A percentile compares a stretch with the other conserved stretches of the same genome.
phyloP scores from a whole-genome alignment of 176 grass and related monocot species.

The Rhynchospora breviuscula region DNA sequence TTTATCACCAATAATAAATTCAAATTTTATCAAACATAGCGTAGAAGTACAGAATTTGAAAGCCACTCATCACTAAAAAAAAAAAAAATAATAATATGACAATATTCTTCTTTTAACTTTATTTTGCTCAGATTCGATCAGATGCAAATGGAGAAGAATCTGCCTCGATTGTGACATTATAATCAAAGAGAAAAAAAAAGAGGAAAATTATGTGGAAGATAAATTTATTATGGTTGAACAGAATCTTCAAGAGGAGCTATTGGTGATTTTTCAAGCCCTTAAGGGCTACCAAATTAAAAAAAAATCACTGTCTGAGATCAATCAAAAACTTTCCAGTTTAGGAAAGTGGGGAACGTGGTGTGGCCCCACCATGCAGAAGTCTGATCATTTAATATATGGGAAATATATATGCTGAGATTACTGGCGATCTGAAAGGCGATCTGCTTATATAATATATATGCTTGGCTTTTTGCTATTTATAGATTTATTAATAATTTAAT shows the following conservation, averaged over 20 bases:
- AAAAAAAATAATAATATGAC: too few species aligned
- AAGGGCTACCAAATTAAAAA: neutral
- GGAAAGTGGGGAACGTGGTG: neutral
- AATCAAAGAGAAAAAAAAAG: neutral
- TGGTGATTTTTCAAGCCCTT: neutral
- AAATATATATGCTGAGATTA: neutral
- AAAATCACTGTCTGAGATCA: neutral
- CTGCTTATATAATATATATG: neutral
- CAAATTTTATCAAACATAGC: too few species aligned
- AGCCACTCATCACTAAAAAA: too few species aligned
- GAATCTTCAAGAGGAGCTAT: neutral
- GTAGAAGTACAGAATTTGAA: too few species aligned
- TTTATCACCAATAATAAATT: too few species aligned
- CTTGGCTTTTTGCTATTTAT: neutral
- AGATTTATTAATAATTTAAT: neutral
- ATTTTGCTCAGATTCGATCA: too few species aligned
- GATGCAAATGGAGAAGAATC: neutral
- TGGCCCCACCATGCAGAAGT: conserved; percentile 1
- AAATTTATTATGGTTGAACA: neutral
- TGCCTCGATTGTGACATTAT: neutral
- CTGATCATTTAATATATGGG: neutral
- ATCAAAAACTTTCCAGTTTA: conserved; percentile 4
- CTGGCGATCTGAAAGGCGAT: neutral
- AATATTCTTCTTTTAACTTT: too few species aligned
- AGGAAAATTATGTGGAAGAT: neutral